A percentile compares a stretch with the other conserved stretches of the same genome.
These are phyloP conservation scores for Cladosporium sphaerospermum DNA, from an alignment of 2,329 filamentous ascomycete species.

Conservation along the genomic window DNA sequence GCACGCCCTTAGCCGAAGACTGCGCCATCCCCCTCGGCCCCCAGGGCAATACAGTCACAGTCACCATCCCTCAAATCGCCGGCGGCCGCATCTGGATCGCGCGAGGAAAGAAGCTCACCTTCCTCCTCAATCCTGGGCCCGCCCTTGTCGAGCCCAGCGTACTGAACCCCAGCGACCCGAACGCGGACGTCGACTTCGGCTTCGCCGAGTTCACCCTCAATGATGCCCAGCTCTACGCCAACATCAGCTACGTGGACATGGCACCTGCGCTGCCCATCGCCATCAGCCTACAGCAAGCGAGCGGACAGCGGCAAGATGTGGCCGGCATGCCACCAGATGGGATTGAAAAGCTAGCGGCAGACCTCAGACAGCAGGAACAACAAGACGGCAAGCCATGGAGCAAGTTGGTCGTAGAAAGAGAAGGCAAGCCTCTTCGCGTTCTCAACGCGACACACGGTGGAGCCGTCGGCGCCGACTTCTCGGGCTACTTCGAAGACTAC, in stretches of 20 bases:
- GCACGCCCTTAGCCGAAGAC: constrained; percentile 29
- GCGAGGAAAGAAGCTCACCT: constrained; percentile 29
- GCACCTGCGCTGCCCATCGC: constrained; percentile 37
- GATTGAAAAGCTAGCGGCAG: constrained; percentile 50
- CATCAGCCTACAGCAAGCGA: constrained; percentile 32
- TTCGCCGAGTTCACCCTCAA: constrained; percentile 47
- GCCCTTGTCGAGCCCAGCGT: constrained; percentile 33
- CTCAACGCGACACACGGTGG: constrained; percentile 43
- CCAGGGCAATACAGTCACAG: constrained; percentile 27
- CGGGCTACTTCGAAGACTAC: constrained; percentile 48
- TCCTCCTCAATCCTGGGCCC: constrained; percentile 31
- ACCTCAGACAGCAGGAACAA: constrained; percentile 49
- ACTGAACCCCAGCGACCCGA: constrained; percentile 37
- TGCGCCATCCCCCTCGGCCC: constrained; percentile 31
- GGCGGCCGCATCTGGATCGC: constrained; percentile 34
- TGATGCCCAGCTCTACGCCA: constrained; percentile 42
- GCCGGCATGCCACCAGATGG: constrained; percentile 57
- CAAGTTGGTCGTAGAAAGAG: constrained; percentile 47
- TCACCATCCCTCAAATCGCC: constrained; percentile 33
- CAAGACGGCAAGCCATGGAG: constrained; percentile 59
- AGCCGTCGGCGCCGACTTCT: constrained; percentile 45
- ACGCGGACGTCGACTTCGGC: constrained; percentile 39
- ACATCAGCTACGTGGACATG: constrained; percentile 36
- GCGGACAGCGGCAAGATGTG: constrained; percentile 39
- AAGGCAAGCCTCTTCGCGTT: constrained; percentile 36